Conservation (phyloP, 2,329 filamentous ascomycete genomes). For the Fusarium xyrophilum region DNA sequence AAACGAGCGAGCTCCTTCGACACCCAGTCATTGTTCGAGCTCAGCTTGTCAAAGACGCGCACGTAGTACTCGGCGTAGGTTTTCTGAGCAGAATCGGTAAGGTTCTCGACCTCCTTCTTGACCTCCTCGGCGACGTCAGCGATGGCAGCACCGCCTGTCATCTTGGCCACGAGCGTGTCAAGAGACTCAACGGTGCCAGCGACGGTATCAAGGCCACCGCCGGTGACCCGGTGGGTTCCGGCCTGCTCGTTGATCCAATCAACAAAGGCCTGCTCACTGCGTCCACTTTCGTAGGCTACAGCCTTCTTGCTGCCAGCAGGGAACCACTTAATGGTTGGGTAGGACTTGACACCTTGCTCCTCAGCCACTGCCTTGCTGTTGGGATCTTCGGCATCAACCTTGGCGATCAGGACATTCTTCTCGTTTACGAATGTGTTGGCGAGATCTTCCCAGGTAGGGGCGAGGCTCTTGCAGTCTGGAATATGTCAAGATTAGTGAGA, state of each 20-base stretch:
- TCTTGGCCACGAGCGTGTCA: conserved; percentile 77
- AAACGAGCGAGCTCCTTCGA: conserved; percentile 86
- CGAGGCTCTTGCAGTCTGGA: conserved; percentile 93
- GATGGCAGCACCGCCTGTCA: conserved; percentile 68
- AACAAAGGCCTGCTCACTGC: conserved; percentile 77
- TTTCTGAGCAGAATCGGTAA: conserved; percentile 68
- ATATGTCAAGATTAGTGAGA: conserved; percentile 23
- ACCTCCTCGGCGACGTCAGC: conserved; percentile 73
- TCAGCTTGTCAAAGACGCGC: conserved; percentile 86
- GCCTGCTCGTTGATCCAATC: conserved; percentile 87
- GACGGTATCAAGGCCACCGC: conserved; percentile 77
- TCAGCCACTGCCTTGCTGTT: conserved; percentile 80
- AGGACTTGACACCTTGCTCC: conserved; percentile 80
- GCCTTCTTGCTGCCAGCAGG: conserved; percentile 78
- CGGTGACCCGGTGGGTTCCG: conserved; percentile 82
- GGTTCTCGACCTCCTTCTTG: conserved; percentile 70
- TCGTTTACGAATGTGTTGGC: conserved; percentile 83
- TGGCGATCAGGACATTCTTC: conserved; percentile 82
- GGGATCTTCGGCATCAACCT: conserved; percentile 91
- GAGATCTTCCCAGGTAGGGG: conserved; percentile 87
- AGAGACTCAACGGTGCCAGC: conserved; percentile 85
- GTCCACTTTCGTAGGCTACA: conserved; percentile 75
- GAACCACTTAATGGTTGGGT: conserved; percentile 99
- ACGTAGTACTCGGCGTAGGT: conserved; percentile 95
- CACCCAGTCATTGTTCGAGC: conserved; percentile 77